Evolutionary conservation across 805 yeast genomes (phyloP).

Genomic region (Pichia gijzeniarum): DNA sequence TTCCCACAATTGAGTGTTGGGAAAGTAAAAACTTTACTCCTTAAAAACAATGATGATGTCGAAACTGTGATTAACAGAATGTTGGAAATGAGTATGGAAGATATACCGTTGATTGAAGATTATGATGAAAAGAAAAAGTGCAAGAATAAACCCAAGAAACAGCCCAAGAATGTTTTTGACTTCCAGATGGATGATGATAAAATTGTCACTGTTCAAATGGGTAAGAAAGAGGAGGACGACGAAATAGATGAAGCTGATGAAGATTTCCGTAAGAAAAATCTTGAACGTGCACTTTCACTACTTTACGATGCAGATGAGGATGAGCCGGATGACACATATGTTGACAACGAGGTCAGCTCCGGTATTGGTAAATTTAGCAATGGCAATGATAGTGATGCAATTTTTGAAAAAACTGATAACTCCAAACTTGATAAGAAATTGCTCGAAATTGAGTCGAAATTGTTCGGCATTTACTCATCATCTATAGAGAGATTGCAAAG

Average conservation of each 20-base stretch:
- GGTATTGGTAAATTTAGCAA: slow-evolving; percentile 24
- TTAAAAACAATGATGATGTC: slow-evolving; percentile 42
- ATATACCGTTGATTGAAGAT: slow-evolving; percentile 30
- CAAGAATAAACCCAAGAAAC: slow-evolving; percentile 7
- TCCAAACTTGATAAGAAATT: slow-evolving; percentile 25
- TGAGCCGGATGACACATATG: slow-evolving; percentile 77
- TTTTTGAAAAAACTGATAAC: slow-evolving; percentile 14
- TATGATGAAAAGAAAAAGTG: slow-evolving; percentile 17
- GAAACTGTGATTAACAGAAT: slow-evolving; percentile 53
- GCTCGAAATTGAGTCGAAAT: slow-evolving; percentile 37
- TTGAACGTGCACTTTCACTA: slow-evolving; percentile 50
- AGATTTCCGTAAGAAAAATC: slow-evolving; percentile 51
- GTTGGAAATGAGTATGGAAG: slow-evolving; percentile 52
- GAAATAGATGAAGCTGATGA: slow-evolving; percentile 14
- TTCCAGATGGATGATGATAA: slow-evolving; percentile 12
- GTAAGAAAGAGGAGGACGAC: slow-evolving; percentile 27
- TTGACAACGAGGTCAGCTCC: slow-evolving; percentile 39
- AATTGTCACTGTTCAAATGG: slow-evolving; percentile 26
- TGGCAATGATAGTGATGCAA: neutral
- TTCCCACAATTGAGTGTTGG: slow-evolving; percentile 56
- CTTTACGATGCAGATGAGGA: slow-evolving; percentile 75
- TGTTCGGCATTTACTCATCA: slow-evolving; percentile 51
- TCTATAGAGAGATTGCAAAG: slow-evolving; percentile 45
- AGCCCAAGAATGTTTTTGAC: slow-evolving; percentile 12
- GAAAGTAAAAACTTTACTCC: slow-evolving; percentile 44